Base-by-base conservation (phyloP, 148 eudicot species). In the Fallopia convolvulus region DNA sequence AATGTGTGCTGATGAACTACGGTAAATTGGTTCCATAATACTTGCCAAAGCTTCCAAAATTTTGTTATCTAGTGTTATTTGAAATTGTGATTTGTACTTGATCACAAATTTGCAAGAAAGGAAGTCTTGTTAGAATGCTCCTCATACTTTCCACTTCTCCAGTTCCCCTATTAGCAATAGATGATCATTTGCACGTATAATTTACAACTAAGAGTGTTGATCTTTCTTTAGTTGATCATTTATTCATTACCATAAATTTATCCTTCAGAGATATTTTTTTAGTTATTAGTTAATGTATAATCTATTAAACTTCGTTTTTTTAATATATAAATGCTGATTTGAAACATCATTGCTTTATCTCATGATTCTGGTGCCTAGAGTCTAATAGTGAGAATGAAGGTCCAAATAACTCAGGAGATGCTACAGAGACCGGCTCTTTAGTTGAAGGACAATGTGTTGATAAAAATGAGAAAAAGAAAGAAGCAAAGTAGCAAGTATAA, bases 331-430 rank as follows among this genome's bases (percentile, higher is more conserved):
- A 30, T 63, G 30, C 3, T 26, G 70, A 63, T 40, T 26, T 30
- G 17, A 63, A 63, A 20, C 70, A 30, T 10, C 14, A 11, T 39
- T 30, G 8, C 30, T 3, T 40, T 36, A 17, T 41, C 73, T 75
- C 79, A 48, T 55, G 40, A 85, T 86, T 86, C 78, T 79, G 90
- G 97, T 80, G 70, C 75, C 75, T 89, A 87, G 86, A 84, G 63
- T 84, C 83, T 77, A 85, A 74, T 53, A 76, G 77, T 71, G 83
- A 80, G 53, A 90, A 83, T 61, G 75, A 79, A 76, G 81, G 49
- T 75, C 60, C 87, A 60, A 83, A 83, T 81, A 70, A 60, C 76
- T n/a, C 88, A 32, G 76, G 42, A 53, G 88, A 83, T 61, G 77
- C 82, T 3, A 85, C 52, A 78, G 83, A 80, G 56, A 82, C 77